Percentiles rank a stretch among this genome's conserved stretches.
These are phyloP conservation scores for Endoconidiophora laricicola DNA, from an alignment of 2,329 filamentous ascomycete species.

Conservation along the genomic window DNA sequence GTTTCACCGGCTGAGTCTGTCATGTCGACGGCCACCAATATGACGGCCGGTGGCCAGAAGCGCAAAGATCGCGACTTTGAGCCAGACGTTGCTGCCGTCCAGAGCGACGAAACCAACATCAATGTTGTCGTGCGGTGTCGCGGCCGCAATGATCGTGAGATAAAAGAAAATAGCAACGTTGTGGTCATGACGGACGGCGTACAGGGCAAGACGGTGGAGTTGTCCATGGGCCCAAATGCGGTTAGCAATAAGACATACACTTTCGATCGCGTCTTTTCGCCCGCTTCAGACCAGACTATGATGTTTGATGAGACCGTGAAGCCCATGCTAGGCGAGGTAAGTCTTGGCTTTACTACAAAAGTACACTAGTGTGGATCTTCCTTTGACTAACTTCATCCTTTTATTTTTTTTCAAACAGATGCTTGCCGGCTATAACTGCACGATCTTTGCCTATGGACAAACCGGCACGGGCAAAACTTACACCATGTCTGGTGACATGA, in stretches of 20 bases:
- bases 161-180: conserved; percentile 85
- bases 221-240: conserved; percentile 85
- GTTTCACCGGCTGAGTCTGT: conserved; percentile 57
- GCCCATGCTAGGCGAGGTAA: conserved; percentile 81
- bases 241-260: conserved; percentile 91
- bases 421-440: conserved; percentile 89
- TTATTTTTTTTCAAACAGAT: conserved; percentile 38
- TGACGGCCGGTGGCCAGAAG: conserved; percentile 44
- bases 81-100: conserved; percentile 32
- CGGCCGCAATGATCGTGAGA: conserved; percentile 81
- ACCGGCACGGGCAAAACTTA: conserved; percentile 98
- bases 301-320: conserved; percentile 90
- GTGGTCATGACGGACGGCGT: conserved; percentile 80
- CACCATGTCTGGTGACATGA: conserved; percentile 98
- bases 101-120: conserved; percentile 79
- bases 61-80: conserved; percentile 81
- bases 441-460: conserved; percentile 95
- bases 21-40: conserved; percentile 27
- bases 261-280: conserved; percentile 94
- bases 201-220: conserved; percentile 65
- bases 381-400: background rate
- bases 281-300: conserved; percentile 83
- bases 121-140: conserved; percentile 92
- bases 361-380: background rate
- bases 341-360: conserved; percentile 15